Base-by-base conservation (phyloP, 2,329 filamentous ascomycete species). In the Penicillium sp. region DNA sequence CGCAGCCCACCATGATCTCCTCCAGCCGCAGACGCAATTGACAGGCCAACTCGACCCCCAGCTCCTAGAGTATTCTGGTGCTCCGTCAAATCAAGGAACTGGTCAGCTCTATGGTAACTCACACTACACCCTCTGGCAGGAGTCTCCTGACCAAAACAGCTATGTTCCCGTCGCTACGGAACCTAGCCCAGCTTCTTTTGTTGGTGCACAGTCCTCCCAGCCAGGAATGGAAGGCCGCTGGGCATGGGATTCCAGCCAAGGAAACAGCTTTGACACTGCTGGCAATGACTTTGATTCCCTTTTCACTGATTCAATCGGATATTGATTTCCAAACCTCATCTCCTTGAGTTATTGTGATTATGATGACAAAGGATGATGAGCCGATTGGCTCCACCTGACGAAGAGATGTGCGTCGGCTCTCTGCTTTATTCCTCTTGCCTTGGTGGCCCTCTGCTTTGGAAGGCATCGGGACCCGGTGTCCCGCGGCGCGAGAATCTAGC, bases 241-340 rank as follows among this genome's bases (percentile, higher is more conserved):
- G 67, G 55, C 69, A 44, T 79, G 78, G 69, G 77, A 78, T 70
- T 71, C 79, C 5, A 73, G 75, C 53, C 69, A 75, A 26, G 74
- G 66, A 35, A 70, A 78, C 58, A 67, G 60, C 44, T 70, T 76
- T n/a, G 68, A 78, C 58, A 76, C 81, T 51, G 71, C 75, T 54
- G 75, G 75, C 46, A 76, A 78, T 19, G 79, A 83, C 51, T 81
- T 83, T 63, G 80, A 83, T 50, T 78, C 79, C 52, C 83, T 80
- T 80, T 73, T 83, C 65, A 69, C 75, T 57, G 59, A 78, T 41
- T 51, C 45, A 19, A 55, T 51, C 3, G 61, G 61, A 50, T 70
- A 65, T 51, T 66, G 60, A 61, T 26, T 26, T 26, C 26, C 26
- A 17, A 9, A 35, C 57, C 13, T 46, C 15, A 46, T 54, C 35